Percentiles rank a stretch among this genome's conserved stretches.
These are phyloP conservation scores for Basidiobolus meristosporus DNA, from an alignment of 371 early-diverging fungal genomes.

Conservation along the genomic window DNA sequence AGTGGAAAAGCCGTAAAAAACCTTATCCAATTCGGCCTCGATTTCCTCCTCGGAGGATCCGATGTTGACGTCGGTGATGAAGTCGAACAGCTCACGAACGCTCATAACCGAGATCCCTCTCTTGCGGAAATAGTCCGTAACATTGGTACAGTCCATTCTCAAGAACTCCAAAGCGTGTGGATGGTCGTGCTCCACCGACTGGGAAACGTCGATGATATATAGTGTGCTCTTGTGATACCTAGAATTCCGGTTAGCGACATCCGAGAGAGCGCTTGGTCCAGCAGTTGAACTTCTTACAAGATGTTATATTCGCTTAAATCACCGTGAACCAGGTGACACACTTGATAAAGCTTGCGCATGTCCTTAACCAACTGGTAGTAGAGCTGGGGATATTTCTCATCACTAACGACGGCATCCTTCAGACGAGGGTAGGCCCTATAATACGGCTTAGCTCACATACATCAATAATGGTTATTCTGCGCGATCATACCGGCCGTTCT, in stretches of 20 bases:
- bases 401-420: conserved; percentile 77
- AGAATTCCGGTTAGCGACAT: background rate
- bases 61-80: conserved; percentile 49
- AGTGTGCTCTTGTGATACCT: conserved; percentile 62
- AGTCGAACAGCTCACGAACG: conserved; percentile 75
- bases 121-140: conserved; percentile 87
- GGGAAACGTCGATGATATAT: conserved; percentile 98
- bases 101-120: conserved; percentile 66
- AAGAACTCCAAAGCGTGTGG: conserved; percentile 97
- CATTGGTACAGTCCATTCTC: conserved; percentile 87
- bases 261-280: background rate
- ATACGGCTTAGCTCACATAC: too few species aligned
- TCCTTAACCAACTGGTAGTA: conserved; percentile 79
- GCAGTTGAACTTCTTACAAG: conserved; percentile 26
- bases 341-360: conserved; percentile 88
- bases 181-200: conserved; percentile 98
- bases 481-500: conserved; percentile 53
- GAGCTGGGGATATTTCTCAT: conserved; percentile 45
- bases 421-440: conserved; percentile 75
- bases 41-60: conserved; percentile 38
- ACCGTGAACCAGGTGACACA: conserved; percentile 93
- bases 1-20: conserved; percentile 9
- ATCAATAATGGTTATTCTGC: background rate
- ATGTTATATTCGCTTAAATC: conserved; percentile 99
- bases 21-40: conserved; percentile 38